phyloP scores from a whole-genome alignment of 1,284 basidiomycete genomes.

The Fomitopsis schrenkii region DNA sequence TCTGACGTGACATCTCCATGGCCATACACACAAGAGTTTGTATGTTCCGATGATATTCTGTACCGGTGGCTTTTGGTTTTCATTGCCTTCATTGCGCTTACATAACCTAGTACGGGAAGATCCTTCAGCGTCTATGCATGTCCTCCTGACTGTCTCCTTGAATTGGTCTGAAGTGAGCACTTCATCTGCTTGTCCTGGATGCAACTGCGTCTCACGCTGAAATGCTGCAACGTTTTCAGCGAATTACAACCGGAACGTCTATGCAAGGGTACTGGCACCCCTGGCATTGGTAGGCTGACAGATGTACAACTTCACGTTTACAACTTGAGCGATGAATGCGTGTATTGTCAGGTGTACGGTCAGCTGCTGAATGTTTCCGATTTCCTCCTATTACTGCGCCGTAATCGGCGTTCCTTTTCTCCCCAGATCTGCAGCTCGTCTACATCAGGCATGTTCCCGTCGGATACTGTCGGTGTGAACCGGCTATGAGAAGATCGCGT shows the following conservation, averaged over 20 bases:
- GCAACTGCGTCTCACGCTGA: no score
- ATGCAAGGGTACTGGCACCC: no score
- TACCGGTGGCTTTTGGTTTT: not conserved
- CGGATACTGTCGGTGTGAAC: not conserved
- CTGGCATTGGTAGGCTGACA: not conserved
- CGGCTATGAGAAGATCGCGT: slow-evolving; percentile 1
- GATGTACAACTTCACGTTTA: no score
- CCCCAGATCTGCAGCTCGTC: not conserved
- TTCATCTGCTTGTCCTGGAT: no score
- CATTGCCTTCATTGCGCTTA: not conserved
- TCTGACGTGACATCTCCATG: no score
- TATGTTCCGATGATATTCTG: not conserved
- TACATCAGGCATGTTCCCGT: not conserved
- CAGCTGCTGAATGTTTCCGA: not conserved
- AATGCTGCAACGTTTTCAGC: no score
- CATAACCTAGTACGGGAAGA: no score
- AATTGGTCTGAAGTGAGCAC: no score
- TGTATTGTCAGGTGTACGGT: not conserved
- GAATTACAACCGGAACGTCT: no score
- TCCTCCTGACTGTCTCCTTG: no score
- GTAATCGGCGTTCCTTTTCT: not conserved
- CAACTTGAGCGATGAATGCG: not conserved
- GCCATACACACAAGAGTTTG: no score
- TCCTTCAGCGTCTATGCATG: no score
- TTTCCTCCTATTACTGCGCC: not conserved